Percentiles rank a stretch among this genome's conserved stretches.
phyloP scores from a whole-genome alignment of 306 rosid genomes.

The Cucurbita pepo region DNA sequence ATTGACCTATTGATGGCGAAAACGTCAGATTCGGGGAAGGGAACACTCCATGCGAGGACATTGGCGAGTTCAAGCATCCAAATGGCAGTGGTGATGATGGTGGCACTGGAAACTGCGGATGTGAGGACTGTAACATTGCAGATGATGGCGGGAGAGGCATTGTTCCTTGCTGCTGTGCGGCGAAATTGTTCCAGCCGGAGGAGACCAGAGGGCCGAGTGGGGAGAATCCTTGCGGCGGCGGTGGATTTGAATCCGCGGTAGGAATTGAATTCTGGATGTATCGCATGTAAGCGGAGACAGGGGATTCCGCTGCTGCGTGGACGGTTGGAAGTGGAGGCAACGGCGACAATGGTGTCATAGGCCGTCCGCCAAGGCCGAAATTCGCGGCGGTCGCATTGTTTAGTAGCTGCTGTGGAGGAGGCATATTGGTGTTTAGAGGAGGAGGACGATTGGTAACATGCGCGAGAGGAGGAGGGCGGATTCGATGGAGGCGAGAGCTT shows the following conservation, averaged over 20 bases:
- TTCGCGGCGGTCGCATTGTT: conserved; percentile 5
- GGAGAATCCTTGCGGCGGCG: conserved; percentile 56
- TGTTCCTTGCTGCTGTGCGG: conserved; percentile 15
- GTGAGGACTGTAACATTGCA: conserved; percentile 7
- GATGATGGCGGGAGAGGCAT: conserved; percentile 6
- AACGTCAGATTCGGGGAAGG: conserved; percentile 57
- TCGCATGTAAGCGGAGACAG: conserved; percentile 77
- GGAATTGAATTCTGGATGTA: conserved; percentile 38
- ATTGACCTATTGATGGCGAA: conserved; percentile 50
- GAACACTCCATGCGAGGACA: conserved; percentile 31
- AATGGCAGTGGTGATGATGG: conserved; percentile 50
- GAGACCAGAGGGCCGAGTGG: conserved; percentile 40
- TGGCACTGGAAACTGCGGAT: conserved; percentile 32
- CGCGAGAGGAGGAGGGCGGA: conserved; percentile 86
- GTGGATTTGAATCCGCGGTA: conserved; percentile 22
- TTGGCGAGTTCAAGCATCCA: conserved; percentile 75
- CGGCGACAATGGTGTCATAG: conserved; percentile 59
- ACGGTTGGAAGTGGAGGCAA: conserved; percentile 80
- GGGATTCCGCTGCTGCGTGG: conserved; percentile 85
- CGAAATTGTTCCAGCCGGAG: conserved; percentile 43
- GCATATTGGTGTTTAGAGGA: conserved; percentile 18
- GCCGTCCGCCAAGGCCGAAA: conserved; percentile 32
- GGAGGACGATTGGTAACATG: conserved; percentile 55
- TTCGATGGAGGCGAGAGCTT: conserved; percentile 79
- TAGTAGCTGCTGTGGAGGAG: conserved; percentile 13